Evolutionary conservation across 2,329 filamentous ascomycete genomes (phyloP).

Genomic region (Helotiales sp.): DNA sequence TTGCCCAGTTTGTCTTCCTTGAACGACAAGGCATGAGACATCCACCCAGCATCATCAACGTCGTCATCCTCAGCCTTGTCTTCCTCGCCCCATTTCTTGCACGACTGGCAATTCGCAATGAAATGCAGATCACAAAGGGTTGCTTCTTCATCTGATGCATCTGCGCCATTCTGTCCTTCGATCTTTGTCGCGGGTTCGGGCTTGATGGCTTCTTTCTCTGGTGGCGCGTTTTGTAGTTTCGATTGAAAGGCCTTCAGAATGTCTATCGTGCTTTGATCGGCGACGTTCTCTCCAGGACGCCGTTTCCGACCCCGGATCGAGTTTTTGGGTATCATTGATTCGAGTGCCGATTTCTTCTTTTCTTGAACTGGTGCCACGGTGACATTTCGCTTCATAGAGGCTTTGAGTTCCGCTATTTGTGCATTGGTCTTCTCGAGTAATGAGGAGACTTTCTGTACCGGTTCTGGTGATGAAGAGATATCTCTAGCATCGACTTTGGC

Average conservation of each 20-base stretch:
- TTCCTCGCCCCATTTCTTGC: conserved; percentile 75
- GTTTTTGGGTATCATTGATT: conserved; percentile 75
- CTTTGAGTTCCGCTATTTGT: conserved; percentile 80
- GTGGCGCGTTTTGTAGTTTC: conserved; percentile 65
- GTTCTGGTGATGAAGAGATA: conserved; percentile 45
- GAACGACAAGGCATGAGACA: conserved; percentile 84
- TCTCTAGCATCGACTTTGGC: conserved; percentile 42
- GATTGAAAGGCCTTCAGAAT: conserved; percentile 80
- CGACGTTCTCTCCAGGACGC: conserved; percentile 59
- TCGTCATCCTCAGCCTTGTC: conserved; percentile 57
- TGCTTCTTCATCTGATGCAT: conserved; percentile 64
- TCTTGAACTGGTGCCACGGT: conserved; percentile 56
- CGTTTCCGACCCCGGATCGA: conserved; percentile 74
- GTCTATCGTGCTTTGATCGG: conserved; percentile 68
- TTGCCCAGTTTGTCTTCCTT: conserved; percentile 90
- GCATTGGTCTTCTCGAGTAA: conserved; percentile 74
- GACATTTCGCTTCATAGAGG: conserved; percentile 75
- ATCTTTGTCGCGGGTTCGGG: conserved; percentile 33
- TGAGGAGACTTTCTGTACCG: conserved; percentile 46
- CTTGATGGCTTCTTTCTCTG: conserved; percentile 46
- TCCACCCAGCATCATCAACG: conserved; percentile 74
- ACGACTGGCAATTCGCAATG: conserved; percentile 93
- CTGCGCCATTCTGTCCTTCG: conserved; percentile 38
- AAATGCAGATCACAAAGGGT: conserved; percentile 92
- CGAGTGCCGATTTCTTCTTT: conserved; percentile 69